phyloP scores from a whole-genome alignment of 768 basidiomycete species.

The Leccinum obscurum region DNA sequence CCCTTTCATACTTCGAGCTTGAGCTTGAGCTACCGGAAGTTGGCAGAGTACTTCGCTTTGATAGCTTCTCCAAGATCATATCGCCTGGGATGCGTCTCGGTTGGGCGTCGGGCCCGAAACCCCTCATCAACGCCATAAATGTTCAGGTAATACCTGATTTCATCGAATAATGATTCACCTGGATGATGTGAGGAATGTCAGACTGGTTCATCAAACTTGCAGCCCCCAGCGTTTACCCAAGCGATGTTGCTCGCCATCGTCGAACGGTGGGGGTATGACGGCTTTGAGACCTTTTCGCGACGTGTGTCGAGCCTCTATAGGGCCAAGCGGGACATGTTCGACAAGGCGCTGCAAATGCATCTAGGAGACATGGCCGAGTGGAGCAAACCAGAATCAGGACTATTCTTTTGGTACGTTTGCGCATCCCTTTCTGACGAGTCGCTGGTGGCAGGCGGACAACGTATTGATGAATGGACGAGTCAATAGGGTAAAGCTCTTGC shows the following conservation, averaged over 20 bases:
- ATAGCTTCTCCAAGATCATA: slow-evolving; percentile 62
- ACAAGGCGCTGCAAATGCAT: slow-evolving; percentile 64
- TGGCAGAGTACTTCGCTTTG: slow-evolving; percentile 66
- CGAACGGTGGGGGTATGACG: slow-evolving; percentile 68
- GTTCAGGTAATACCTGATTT: too few relatives aligned
- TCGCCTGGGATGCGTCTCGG: too few relatives aligned
- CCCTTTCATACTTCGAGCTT: not conserved
- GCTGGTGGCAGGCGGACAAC: not conserved
- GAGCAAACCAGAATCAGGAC: slow-evolving; percentile 43
- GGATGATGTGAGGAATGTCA: slow-evolving; percentile 22
- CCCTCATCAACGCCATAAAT: too few relatives aligned
- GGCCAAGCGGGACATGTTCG: slow-evolving; percentile 69
- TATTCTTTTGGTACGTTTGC: not conserved
- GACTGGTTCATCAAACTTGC: slow-evolving; percentile 68
- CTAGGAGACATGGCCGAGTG: slow-evolving; percentile 71
- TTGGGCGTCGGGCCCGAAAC: too few relatives aligned
- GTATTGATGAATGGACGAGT: not conserved
- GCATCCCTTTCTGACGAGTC: not conserved
- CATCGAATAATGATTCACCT: not conserved
- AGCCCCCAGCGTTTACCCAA: slow-evolving; percentile 58
- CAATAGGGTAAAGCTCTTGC: slow-evolving; percentile 61
- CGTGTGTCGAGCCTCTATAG: slow-evolving; percentile 65
- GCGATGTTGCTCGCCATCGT: slow-evolving; percentile 53
- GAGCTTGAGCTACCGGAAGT: not conserved
- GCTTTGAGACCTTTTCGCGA: slow-evolving; percentile 63